These are phyloP conservation scores for Alternaria sp. DNA, from an alignment of 2,329 filamentous ascomycete genomes.

Conservation along the genomic window DNA sequence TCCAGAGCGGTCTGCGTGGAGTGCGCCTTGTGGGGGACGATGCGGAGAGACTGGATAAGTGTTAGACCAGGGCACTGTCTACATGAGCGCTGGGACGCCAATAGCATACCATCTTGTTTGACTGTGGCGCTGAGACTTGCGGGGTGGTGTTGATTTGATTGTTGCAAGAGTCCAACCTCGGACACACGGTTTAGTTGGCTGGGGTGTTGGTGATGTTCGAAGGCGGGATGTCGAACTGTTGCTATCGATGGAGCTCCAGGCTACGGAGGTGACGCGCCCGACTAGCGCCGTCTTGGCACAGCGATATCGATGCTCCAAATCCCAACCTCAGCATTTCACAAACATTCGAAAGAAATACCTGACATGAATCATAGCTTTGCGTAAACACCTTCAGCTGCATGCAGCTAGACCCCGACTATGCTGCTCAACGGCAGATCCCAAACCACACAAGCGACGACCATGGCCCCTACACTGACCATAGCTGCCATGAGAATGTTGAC, in stretches of 20 bases:
- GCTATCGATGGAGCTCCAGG: constrained; percentile 16
- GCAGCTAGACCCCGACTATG: constrained; percentile 21
- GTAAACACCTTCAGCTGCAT: background rate
- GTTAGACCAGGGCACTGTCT: background rate
- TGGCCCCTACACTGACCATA: constrained; percentile 78
- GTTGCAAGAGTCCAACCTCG: background rate
- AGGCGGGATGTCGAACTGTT: constrained; percentile 14
- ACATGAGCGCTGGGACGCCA: background rate
- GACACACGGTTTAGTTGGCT: background rate
- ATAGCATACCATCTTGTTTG: constrained; percentile 21
- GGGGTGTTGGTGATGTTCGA: constrained; percentile 1
- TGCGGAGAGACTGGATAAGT: constrained; percentile 76
- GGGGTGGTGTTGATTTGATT: background rate
- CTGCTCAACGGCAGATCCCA: constrained; percentile 43
- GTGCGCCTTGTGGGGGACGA: constrained; percentile 76
- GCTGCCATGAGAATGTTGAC: constrained; percentile 93
- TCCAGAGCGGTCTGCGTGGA: constrained; percentile 60
- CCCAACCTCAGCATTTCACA: background rate
- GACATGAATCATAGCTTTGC: background rate
- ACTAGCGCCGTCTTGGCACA: constrained; percentile 37
- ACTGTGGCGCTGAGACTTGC: background rate
- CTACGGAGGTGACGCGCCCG: constrained; percentile 40
- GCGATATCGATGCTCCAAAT: background rate
- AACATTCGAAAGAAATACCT: background rate
- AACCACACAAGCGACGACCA: constrained; percentile 56